Base-by-base conservation (phyloP, 441 rosid genomes). In the Monsonia emarginata region DNA sequence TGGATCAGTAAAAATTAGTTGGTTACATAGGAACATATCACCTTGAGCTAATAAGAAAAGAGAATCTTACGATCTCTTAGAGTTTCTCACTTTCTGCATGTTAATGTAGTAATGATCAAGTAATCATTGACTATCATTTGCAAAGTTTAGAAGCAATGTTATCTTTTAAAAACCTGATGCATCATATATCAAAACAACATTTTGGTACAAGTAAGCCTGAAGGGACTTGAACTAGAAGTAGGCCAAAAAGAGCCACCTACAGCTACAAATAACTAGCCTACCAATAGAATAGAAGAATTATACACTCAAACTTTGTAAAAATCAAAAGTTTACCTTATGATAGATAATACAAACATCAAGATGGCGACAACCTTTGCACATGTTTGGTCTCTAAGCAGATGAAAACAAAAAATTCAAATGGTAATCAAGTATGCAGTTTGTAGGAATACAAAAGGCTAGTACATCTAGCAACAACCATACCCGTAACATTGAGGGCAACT, bases 311-410 rank as follows among this genome's bases (percentile, higher is more conserved):
- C 61, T 63, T 21, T 24, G 14, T 44, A 66, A 65, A 69, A 36
- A 60, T 66, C 16, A 73, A 71, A 74, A 65, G 62, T 22, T 71
- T 87, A 95, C 99, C 97, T 89, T 91, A 67, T 95, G 99, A 82
- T 89, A 89, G 72, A 91, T 78, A 63, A 91, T 85, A 77, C 99
- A 95, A 59, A 76, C 88, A 78, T 83, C 89, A 75, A 95, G 84
- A 83, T 91, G 99, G 60, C 96, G 97, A 72, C 99, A 95, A 71
- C 85, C 69, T 75, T 80, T 88, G 84, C 99, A 95, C 75, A 86
- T 82, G 77, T 80, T 85, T 69, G 86, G 95, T 80, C 82, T 84
- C 99, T 95, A 78, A 74, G 70, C 38, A 71, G 65, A 67, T 78
- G 69, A 3, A 22, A 10, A 19, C 4, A 5, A 46, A 31, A 9